phyloP scores from a whole-genome alignment of 2,329 filamentous ascomycete species.

The Verticillium longisporum region DNA sequence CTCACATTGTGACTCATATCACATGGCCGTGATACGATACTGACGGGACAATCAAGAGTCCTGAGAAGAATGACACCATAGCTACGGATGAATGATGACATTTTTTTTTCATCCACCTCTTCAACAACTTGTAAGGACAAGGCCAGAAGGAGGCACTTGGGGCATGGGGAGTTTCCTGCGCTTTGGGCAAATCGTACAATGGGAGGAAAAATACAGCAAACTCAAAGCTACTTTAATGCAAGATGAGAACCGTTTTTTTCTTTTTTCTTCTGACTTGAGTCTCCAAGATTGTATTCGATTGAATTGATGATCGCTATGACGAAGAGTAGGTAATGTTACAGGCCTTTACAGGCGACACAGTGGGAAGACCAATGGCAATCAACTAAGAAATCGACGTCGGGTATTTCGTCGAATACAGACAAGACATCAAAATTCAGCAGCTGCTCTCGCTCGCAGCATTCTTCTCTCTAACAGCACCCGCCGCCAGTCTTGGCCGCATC shows the following conservation, averaged over 20 bases:
- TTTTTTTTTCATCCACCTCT: constrained; percentile 1
- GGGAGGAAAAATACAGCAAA: neutral
- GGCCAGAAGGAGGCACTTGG: neutral
- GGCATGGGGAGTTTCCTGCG: neutral
- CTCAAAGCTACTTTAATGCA: neutral
- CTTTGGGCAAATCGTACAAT: neutral
- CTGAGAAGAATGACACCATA: neutral
- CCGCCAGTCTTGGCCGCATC: constrained; percentile 30
- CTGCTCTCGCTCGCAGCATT: neutral
- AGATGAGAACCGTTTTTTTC: neutral
- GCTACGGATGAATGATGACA: neutral
- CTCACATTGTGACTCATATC: constrained; percentile 5
- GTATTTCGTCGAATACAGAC: neutral
- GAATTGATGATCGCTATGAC: neutral
- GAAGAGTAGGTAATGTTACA: neutral
- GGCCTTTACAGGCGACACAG: neutral
- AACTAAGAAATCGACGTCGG: neutral
- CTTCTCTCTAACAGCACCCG: constrained; percentile 38
- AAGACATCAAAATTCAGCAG: no score
- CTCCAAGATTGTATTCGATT: neutral
- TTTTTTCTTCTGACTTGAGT: neutral
- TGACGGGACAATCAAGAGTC: neutral
- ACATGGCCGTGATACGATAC: neutral
- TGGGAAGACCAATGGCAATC: neutral
- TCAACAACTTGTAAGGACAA: neutral